phyloP scores from a whole-genome alignment of 768 basidiomycete genomes.

The Antrodiella citrinella region DNA sequence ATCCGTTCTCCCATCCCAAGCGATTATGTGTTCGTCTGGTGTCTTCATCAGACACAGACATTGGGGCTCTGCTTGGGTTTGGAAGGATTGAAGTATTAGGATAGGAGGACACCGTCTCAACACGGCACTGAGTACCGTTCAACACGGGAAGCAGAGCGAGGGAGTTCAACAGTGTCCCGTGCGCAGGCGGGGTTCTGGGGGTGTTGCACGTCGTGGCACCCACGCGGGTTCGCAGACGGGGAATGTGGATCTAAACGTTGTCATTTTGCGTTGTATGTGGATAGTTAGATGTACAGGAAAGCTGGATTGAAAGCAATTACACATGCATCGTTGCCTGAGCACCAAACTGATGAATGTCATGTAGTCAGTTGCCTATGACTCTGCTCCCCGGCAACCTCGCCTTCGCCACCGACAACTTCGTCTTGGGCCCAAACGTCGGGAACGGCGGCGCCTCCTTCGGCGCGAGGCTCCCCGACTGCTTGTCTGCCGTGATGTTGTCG shows the following conservation, averaged over 20 bases:
- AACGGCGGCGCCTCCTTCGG: constrained; percentile 3
- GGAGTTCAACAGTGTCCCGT: neutral
- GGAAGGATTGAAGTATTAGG: neutral
- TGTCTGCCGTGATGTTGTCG: constrained; percentile 54
- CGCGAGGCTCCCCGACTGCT: constrained; percentile 43
- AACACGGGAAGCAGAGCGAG: constrained; percentile 25
- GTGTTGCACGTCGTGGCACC: no score
- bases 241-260: no score
- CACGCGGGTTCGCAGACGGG: no score
- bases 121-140: constrained; percentile 31
- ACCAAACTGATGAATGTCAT: no score
- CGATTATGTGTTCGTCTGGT: no score
- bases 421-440: constrained; percentile 3
- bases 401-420: constrained; percentile 9
- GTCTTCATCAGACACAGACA: constrained; percentile 25
- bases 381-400: constrained; percentile 31
- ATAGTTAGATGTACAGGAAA: no score
- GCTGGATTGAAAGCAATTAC: no score
- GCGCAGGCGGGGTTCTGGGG: no score
- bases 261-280: no score
- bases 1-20: neutral
- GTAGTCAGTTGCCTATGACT: constrained; percentile 15
- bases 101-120: constrained; percentile 25
- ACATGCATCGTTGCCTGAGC: no score
- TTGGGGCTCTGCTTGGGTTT: constrained; percentile 17